Conservation (phyloP, 768 basidiomycete genomes). For the Pisolithus sp. region DNA sequence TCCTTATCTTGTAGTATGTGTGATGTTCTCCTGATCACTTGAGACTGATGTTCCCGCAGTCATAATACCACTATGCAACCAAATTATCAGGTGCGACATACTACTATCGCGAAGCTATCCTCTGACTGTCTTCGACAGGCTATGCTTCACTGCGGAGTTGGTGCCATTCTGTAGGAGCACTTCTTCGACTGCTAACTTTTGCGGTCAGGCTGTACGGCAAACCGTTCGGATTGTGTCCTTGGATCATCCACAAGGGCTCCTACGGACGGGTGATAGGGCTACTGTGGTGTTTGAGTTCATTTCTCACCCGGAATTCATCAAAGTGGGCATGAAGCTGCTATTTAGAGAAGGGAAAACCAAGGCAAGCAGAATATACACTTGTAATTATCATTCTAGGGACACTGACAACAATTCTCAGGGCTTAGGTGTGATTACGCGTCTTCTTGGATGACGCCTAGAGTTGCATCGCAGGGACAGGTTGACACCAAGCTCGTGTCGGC, state of each 20-base stretch:
- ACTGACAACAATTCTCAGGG: constrained; percentile 39
- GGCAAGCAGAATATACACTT: constrained; percentile 34
- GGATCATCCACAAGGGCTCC: constrained; percentile 82
- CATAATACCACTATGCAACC: constrained; percentile 91
- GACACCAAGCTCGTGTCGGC: too few relatives aligned
- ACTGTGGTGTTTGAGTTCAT: constrained; percentile 95
- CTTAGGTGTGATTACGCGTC: constrained; percentile 66
- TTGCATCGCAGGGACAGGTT: too few relatives aligned
- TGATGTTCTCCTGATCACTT: background rate
- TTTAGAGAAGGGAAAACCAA: constrained; percentile 97
- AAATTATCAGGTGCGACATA: constrained; percentile 72
- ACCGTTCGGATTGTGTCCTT: constrained; percentile 87
- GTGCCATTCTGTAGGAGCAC: constrained; percentile 15
- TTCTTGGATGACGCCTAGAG: constrained; percentile 36
- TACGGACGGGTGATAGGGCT: constrained; percentile 92
- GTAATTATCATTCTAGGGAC: background rate
- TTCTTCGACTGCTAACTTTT: constrained; percentile 3
- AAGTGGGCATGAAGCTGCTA: constrained; percentile 87
- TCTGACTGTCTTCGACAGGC: constrained; percentile 37
- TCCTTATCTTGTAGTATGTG: constrained; percentile 84
- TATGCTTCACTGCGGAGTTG: constrained; percentile 88
- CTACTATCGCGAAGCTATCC: background rate
- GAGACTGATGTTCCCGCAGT: constrained; percentile 31
- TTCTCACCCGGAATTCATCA: constrained; percentile 84
- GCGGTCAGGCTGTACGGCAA: constrained; percentile 71